A percentile compares a stretch with the other conserved stretches of the same genome.
phyloP scores from a whole-genome alignment of 1,284 basidiomycete species.

The Paramarasmius palmivorus region DNA sequence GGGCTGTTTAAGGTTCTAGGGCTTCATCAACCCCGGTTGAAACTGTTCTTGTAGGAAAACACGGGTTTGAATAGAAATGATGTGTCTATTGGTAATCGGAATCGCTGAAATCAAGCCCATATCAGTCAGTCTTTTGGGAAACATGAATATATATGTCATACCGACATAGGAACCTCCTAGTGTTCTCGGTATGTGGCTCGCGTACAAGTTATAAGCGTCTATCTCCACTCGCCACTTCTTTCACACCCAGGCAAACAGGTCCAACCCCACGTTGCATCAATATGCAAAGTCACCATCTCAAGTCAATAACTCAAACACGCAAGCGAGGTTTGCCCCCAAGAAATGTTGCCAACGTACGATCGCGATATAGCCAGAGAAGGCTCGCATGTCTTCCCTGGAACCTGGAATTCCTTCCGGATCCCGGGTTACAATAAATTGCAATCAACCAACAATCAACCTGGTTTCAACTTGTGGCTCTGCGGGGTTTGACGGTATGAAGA shows the following conservation, averaged over 20 bases:
- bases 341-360: neutral
- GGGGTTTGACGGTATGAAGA: no score
- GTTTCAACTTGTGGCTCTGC: no score
- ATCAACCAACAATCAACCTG: no score
- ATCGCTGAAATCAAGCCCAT: slow-evolving; percentile 4
- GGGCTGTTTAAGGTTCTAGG: neutral
- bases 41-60: neutral
- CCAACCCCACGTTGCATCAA: neutral
- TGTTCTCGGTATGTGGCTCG: neutral
- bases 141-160: neutral
- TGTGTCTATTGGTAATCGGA: neutral
- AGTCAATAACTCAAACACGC: slow-evolving; percentile 1
- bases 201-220: neutral
- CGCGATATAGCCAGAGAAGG: neutral
- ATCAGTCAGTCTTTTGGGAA: slow-evolving; percentile 1
- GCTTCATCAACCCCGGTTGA: slow-evolving; percentile 1
- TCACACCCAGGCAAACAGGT: neutral
- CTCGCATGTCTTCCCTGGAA: neutral
- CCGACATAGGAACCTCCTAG: neutral
- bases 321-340: neutral
- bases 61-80: neutral
- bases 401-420: no score
- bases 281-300: neutral
- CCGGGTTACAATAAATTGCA: no score
- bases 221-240: slow-evolving; percentile 2